Evolutionary conservation across 2,329 filamentous ascomycete species (phyloP), one percentile per base, ranked within the genome.

Genomic region (Colletotrichum somersetense): DNA sequence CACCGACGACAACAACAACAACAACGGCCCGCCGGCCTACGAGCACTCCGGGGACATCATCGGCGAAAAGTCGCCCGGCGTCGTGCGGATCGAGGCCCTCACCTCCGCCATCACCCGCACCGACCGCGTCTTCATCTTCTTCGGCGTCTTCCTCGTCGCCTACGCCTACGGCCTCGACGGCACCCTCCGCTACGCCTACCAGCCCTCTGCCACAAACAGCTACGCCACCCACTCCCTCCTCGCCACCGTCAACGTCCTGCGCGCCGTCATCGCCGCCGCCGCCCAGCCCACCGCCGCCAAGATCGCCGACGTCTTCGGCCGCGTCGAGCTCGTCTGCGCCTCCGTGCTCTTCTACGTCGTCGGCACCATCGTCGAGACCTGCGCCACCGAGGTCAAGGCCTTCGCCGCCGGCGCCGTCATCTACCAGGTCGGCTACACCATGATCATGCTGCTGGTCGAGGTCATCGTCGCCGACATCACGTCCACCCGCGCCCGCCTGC

Each of bases 391-490:
- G 62, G 81, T 91, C 11, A 77, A 85, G 48, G 80, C 83, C 1
- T 92, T 91, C 71, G 83, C 85, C 23, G 89, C 85, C 5, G 90
- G 90, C 35, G 87, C 87, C 44, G 83, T 91, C 52, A 78, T 91
- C 48, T 91, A 91, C 78, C 89, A 87, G 83, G 83, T 92, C 52
- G 91, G 91, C 61, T 92, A 90, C 77, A 92, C 90, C 14, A 85
- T 85, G 75, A 83, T 91, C 35, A 83, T 90, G 23, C 81, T 92
- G 16, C 83, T 92, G 1, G 84, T 91, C 30, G 89, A 92, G 78
- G 88, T 92, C 75, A 85, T 92, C 71, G 83, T 92, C 57, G 90
- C 86, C 56, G 91, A 92, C 75, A 84, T 90, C 35, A 91, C 90
- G 2, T 91, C 90, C 1, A 87, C 89, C 8, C 86, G 89, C 18